Percentiles rank a stretch among this genome's conserved stretches.
Evolutionary conservation across 768 basidiomycete species (phyloP).

Genomic region (Cyclocybe aegerita): DNA sequence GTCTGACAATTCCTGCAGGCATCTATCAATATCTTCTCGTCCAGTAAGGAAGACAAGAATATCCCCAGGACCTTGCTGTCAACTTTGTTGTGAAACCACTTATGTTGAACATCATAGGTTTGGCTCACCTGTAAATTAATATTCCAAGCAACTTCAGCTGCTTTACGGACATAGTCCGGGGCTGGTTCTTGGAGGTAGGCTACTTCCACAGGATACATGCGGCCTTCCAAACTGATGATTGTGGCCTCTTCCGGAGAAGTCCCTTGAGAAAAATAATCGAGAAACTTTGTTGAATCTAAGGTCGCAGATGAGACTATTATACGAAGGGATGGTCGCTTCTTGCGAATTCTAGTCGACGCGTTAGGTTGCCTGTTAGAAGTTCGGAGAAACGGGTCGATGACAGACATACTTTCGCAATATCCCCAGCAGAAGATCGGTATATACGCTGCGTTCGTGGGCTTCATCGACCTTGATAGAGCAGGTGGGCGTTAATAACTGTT

Average conservation of each 20-base stretch:
- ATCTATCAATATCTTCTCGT: constrained; percentile 93
- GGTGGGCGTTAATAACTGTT: background rate
- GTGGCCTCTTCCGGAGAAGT: constrained; percentile 67
- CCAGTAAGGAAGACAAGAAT: constrained; percentile 94
- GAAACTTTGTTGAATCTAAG: constrained; percentile 86
- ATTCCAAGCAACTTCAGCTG: constrained; percentile 82
- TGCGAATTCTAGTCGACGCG: constrained; percentile 65
- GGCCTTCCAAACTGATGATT: constrained; percentile 89
- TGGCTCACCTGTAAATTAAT: constrained; percentile 70
- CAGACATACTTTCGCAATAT: constrained; percentile 82
- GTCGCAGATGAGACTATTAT: constrained; percentile 96
- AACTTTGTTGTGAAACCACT: constrained; percentile 4
- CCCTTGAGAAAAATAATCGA: constrained; percentile 81
- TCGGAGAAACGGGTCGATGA: background rate
- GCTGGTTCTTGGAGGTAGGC: constrained; percentile 81
- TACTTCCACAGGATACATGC: constrained; percentile 93
- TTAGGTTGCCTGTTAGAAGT: background rate
- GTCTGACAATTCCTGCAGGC: constrained; percentile 78
- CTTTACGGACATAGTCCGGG: constrained; percentile 78
- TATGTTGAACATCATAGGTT: background rate
- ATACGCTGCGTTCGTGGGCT: constrained; percentile 95
- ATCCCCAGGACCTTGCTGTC: constrained; percentile 81
- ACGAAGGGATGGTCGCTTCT: constrained; percentile 86
- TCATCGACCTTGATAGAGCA: constrained; percentile 76
- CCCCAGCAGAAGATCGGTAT: constrained; percentile 91